Conservation (phyloP, 495 filamentous ascomycete genomes). For the Xylaria bambusicola region DNA sequence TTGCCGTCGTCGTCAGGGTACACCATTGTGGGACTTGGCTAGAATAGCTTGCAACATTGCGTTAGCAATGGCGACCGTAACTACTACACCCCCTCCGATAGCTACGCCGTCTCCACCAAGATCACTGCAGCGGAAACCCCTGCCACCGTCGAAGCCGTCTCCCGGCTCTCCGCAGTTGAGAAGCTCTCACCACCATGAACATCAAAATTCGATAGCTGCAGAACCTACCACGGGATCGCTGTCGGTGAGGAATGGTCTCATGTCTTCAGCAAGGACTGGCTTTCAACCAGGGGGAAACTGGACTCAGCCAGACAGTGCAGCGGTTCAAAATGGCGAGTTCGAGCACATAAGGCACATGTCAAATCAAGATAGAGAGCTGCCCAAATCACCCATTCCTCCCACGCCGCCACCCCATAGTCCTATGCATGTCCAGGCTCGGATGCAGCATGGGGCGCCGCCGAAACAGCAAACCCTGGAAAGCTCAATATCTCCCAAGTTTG, state of each 20-base stretch:
- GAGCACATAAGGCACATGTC: conserved; percentile 8
- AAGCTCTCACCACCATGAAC: conserved; percentile 39
- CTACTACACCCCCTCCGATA: conserved; percentile 37
- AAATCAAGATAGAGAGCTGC: conserved; percentile 33
- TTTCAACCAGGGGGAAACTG: conserved; percentile 46
- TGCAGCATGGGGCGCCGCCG: not conserved
- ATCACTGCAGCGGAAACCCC: conserved; percentile 44
- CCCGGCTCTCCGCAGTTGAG: conserved; percentile 25
- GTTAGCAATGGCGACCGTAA: conserved; percentile 48
- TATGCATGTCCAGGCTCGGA: conserved; percentile 25
- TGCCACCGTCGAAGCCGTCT: conserved; percentile 36
- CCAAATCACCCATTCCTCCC: conserved; percentile 39
- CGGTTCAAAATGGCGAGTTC: conserved; percentile 34
- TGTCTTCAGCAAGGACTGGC: conserved; percentile 45
- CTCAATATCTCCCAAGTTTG: conserved; percentile 16
- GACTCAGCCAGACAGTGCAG: conserved; percentile 43
- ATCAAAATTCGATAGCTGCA: conserved; percentile 38
- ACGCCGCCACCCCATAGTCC: conserved; percentile 33
- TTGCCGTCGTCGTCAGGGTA: conserved; percentile 6
- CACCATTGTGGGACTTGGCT: conserved; percentile 14
- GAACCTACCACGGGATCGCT: conserved; percentile 35
- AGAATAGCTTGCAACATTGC: conserved; percentile 6
- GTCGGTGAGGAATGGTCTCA: conserved; percentile 38
- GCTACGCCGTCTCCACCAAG: conserved; percentile 37
- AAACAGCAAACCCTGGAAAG: conserved; percentile 13